phyloP scores from a whole-genome alignment of 331 rosid genomes.

The Acacia concinna region DNA sequence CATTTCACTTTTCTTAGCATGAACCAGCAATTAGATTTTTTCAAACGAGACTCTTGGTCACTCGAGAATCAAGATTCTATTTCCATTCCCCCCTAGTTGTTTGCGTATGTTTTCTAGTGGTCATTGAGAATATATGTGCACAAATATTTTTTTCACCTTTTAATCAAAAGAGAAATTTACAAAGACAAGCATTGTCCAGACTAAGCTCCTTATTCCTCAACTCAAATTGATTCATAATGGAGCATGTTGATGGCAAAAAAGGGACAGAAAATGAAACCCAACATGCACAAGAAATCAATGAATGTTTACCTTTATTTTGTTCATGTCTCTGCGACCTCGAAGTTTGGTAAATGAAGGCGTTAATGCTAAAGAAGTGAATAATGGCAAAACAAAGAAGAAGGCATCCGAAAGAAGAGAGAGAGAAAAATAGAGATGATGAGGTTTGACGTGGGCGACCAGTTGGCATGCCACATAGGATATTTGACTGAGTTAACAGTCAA shows the following conservation, averaged over 20 bases:
- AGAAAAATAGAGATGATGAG: no score
- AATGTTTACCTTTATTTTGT: no score
- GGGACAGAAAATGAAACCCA: not conserved
- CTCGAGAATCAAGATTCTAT: not conserved
- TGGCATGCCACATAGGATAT: no score
- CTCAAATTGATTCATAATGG: not conserved
- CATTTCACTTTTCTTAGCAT: not conserved
- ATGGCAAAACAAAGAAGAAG: conserved; percentile 29
- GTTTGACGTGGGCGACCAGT: no score
- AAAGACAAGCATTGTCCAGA: no score
- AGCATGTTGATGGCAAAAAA: not conserved
- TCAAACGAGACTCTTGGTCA: not conserved
- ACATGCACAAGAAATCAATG: not conserved
- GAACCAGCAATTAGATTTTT: not conserved
- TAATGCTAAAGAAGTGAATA: conserved; percentile 18
- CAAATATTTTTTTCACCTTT: not conserved
- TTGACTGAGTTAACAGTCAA: no score
- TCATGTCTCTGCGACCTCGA: conserved; percentile 57
- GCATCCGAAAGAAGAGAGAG: no score
- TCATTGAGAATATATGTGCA: no score
- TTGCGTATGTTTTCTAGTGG: not conserved
- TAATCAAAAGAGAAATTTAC: no score
- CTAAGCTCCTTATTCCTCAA: not conserved
- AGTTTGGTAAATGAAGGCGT: conserved; percentile 20
- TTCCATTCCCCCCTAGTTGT: not conserved